These are phyloP conservation scores for Xylaria hypoxylon DNA, from an alignment of 2,329 filamentous ascomycete genomes.

Conservation along the genomic window DNA sequence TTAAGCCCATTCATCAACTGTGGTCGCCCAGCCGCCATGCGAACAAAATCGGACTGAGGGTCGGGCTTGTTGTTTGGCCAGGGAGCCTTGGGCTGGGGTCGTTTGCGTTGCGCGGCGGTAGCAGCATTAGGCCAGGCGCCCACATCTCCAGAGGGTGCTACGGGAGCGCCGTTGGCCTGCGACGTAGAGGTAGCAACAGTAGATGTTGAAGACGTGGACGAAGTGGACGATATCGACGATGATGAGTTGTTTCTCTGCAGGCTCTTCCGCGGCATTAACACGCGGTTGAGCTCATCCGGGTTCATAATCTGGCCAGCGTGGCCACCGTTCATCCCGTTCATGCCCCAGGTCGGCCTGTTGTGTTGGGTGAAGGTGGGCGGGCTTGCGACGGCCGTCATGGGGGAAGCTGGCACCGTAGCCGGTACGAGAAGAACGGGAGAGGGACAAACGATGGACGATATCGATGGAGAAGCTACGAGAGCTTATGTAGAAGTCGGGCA, in stretches of 20 bases:
- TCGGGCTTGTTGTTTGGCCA: constrained; percentile 65
- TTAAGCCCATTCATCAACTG: constrained; percentile 58
- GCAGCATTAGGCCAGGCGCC: constrained; percentile 64
- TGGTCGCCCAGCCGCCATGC: constrained; percentile 54
- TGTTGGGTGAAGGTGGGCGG: constrained; percentile 72
- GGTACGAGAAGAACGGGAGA: constrained; percentile 34
- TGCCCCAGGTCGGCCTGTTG: constrained; percentile 74
- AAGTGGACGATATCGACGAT: constrained; percentile 80
- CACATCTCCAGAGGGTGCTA: constrained; percentile 59
- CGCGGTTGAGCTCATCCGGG: constrained; percentile 84
- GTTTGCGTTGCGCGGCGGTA: constrained; percentile 58
- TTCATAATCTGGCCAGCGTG: constrained; percentile 68
- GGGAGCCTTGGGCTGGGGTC: constrained; percentile 61
- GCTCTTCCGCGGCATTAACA: constrained; percentile 90
- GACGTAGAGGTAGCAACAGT: constrained; percentile 72
- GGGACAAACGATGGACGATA: constrained; percentile 32
- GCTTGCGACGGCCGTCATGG: constrained; percentile 76
- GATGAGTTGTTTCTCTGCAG: constrained; percentile 90
- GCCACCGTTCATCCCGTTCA: constrained; percentile 60
- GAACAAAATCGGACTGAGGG: constrained; percentile 60
- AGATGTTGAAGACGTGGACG: constrained; percentile 69
- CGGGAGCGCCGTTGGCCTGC: constrained; percentile 69
- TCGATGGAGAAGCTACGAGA: constrained; percentile 38
- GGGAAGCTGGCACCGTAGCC: constrained; percentile 50
- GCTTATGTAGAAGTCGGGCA: constrained; percentile 10